phyloP scores from a whole-genome alignment of 805 yeast species.

The Saturnispora saitoi region DNA sequence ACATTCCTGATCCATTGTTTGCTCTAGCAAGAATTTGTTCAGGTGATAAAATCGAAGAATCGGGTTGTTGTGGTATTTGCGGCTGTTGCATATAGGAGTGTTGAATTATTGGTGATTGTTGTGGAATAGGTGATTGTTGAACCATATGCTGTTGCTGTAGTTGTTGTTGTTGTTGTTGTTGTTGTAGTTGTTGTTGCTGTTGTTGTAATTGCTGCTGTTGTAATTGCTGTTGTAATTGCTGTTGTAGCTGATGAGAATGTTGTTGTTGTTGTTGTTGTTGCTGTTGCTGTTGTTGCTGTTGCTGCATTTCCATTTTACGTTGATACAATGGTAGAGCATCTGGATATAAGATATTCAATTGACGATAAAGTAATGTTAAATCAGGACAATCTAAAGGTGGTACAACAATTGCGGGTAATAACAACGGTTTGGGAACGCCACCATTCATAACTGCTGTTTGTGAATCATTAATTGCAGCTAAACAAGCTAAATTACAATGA shows the following conservation, averaged over 20 bases:
- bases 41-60: slow-evolving; percentile 22
- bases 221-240: neutral
- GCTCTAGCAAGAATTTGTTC: slow-evolving; percentile 30
- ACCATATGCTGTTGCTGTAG: neutral
- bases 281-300: slow-evolving; percentile 11
- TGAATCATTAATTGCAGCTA: slow-evolving; percentile 32
- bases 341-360: slow-evolving; percentile 36
- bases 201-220: neutral
- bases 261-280: slow-evolving; percentile 12
- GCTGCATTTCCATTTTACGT: slow-evolving; percentile 19
- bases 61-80: slow-evolving; percentile 9
- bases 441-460: slow-evolving; percentile 21
- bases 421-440: slow-evolving; percentile 16
- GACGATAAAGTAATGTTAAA: slow-evolving; percentile 36
- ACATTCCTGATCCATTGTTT: slow-evolving; percentile 5
- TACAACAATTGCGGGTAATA: slow-evolving; percentile 39
- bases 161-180: slow-evolving; percentile 6
- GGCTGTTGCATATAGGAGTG: slow-evolving; percentile 5
- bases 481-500: slow-evolving; percentile 29
- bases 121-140: neutral
- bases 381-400: slow-evolving; percentile 53
- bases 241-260: slow-evolving; percentile 9
- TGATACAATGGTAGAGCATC: slow-evolving; percentile 34
- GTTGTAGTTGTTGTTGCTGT: slow-evolving; percentile 1
- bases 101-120: too few species aligned